phyloP scores from a whole-genome alignment of 306 rosid genomes.

The Ammopiptanthus mongolicus region DNA sequence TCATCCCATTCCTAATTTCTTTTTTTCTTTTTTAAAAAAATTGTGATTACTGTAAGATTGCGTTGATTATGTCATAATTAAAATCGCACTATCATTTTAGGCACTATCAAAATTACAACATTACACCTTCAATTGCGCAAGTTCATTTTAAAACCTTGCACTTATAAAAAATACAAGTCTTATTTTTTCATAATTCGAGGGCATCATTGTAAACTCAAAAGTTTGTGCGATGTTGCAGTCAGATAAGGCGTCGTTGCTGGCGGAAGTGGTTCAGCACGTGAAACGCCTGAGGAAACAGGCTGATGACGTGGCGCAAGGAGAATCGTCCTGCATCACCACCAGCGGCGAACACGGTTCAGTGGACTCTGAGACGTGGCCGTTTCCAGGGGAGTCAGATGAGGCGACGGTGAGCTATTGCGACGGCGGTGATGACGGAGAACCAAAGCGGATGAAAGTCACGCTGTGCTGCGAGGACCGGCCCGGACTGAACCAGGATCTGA shows the following conservation, averaged over 20 bases:
- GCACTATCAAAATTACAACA: too few species aligned
- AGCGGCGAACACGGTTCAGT: conserved; percentile 20
- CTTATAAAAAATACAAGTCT: too few species aligned
- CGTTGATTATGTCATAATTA: too few species aligned
- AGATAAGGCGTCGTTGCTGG: conserved; percentile 82
- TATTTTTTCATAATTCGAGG: background rate
- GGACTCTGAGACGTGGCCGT: conserved; percentile 27
- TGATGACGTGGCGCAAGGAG: conserved; percentile 40
- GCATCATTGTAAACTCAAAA: conserved; percentile 8
- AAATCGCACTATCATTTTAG: too few species aligned
- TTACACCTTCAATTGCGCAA: too few species aligned
- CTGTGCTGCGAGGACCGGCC: conserved; percentile 83
- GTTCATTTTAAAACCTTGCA: too few species aligned
- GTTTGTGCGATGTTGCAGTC: conserved; percentile 34
- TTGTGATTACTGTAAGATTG: too few species aligned
- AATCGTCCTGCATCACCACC: background rate
- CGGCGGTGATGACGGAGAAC: conserved; percentile 15
- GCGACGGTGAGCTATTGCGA: conserved; percentile 49
- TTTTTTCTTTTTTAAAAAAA: too few species aligned
- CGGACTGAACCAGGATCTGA: conserved; percentile 61
- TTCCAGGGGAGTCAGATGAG: conserved; percentile 69
- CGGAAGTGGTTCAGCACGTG: conserved; percentile 76
- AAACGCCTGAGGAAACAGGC: conserved; percentile 52
- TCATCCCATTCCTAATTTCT: background rate
- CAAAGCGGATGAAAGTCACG: conserved; percentile 45